Evolutionary conservation across 768 basidiomycete genomes (phyloP).

Genomic region (Tubosaeta sp.): DNA sequence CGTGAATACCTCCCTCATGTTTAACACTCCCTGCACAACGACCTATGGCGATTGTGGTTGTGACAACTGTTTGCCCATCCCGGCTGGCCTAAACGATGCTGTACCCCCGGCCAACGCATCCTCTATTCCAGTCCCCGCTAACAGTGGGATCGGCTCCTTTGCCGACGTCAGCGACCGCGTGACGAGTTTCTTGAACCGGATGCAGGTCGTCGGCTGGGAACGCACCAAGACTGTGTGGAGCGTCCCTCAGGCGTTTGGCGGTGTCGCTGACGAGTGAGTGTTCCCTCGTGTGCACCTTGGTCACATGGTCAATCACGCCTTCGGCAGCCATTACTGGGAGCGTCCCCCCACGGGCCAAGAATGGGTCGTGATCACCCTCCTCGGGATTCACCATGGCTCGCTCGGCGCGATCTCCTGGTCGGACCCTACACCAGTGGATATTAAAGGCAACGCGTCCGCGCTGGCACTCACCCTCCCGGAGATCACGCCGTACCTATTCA

Average conservation of each 20-base stretch:
- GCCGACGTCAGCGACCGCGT: constrained; percentile 65
- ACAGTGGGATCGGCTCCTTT: constrained; percentile 36
- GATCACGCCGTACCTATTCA: constrained; percentile 47
- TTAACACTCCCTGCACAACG: constrained; percentile 56
- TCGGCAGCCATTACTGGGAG: constrained; percentile 48
- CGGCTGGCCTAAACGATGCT: constrained; percentile 38
- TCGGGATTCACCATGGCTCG: constrained; percentile 68
- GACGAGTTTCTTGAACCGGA: constrained; percentile 56
- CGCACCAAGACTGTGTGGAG: constrained; percentile 68
- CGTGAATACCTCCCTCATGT: constrained; percentile 55
- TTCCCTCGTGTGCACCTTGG: neutral
- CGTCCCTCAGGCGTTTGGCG: constrained; percentile 75
- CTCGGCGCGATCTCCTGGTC: constrained; percentile 49
- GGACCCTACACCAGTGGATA: constrained; percentile 49
- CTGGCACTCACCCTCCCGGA: constrained; percentile 43
- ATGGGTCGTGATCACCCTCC: constrained; percentile 58
- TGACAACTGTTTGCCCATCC: constrained; percentile 48
- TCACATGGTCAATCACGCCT: neutral
- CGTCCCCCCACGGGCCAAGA: constrained; percentile 63
- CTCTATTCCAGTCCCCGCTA: constrained; percentile 11
- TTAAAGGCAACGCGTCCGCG: constrained; percentile 49
- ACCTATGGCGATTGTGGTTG: constrained; percentile 74
- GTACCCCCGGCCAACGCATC: constrained; percentile 22
- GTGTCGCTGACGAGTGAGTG: constrained; percentile 31
- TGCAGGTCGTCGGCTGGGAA: constrained; percentile 61